phyloP scores from a whole-genome alignment of 768 basidiomycete genomes.

The Neoboletus brunneissimus region DNA sequence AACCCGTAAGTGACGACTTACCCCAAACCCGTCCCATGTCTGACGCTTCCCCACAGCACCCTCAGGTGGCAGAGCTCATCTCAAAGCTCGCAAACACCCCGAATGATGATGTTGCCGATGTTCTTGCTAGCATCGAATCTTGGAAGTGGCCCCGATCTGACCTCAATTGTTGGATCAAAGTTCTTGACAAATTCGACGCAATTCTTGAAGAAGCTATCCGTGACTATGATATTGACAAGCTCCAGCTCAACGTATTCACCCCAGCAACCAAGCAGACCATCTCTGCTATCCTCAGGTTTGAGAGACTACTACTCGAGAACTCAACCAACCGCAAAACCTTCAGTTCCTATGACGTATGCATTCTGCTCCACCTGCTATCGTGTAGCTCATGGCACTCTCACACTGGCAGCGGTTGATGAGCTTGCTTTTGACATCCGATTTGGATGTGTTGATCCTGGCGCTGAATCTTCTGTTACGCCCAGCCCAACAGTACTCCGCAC shows the following conservation, averaged over 20 bases:
- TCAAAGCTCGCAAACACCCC: slow-evolving; percentile 60
- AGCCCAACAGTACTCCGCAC: slow-evolving; percentile 90
- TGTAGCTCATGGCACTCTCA: slow-evolving; percentile 2
- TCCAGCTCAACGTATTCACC: slow-evolving; percentile 79
- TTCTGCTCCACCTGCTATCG: not conserved
- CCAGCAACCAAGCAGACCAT: slow-evolving; percentile 70
- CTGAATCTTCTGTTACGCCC: slow-evolving; percentile 88
- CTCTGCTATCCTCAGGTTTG: slow-evolving; percentile 82
- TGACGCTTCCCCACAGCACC: slow-evolving; percentile 48
- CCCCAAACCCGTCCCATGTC: slow-evolving; percentile 4
- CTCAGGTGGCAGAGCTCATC: slow-evolving; percentile 80
- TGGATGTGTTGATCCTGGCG: slow-evolving; percentile 81
- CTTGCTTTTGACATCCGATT: slow-evolving; percentile 82
- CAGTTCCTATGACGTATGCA: slow-evolving; percentile 91
- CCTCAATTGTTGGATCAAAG: slow-evolving; percentile 93
- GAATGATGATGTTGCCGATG: slow-evolving; percentile 66
- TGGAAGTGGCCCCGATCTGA: slow-evolving; percentile 98
- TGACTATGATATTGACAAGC: slow-evolving; percentile 81
- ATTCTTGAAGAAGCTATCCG: slow-evolving; percentile 80
- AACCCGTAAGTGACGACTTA: slow-evolving; percentile 57
- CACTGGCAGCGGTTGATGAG: slow-evolving; percentile 76
- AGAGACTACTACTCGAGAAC: slow-evolving; percentile 89
- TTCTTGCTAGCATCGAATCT: slow-evolving; percentile 64
- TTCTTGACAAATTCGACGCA: slow-evolving; percentile 92
- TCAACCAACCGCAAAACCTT: slow-evolving; percentile 97